phyloP scores from a whole-genome alignment of 75 land plant genomes.

The Larix kaempferi region DNA sequence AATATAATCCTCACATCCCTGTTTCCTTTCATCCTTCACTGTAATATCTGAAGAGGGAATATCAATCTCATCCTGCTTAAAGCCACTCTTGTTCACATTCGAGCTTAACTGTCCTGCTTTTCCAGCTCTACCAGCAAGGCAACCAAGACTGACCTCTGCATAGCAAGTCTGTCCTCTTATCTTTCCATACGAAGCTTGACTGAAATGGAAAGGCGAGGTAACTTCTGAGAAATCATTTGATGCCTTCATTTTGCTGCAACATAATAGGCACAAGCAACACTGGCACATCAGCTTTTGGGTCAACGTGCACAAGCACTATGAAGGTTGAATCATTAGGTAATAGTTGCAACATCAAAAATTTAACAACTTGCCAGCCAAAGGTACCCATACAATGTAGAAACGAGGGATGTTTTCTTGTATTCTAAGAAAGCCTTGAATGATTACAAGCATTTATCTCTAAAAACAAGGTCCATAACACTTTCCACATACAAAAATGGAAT shows the following conservation, averaged over 20 bases:
- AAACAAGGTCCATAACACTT: background rate
- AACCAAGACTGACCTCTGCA: slow-evolving; percentile 77
- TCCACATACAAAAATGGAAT: background rate
- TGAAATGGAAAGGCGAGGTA: slow-evolving; percentile 37
- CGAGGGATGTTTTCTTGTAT: no score
- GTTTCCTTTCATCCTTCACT: slow-evolving; percentile 20
- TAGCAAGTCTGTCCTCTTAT: slow-evolving; percentile 58
- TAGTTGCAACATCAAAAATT: background rate
- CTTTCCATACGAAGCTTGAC: slow-evolving; percentile 41
- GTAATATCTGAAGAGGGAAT: background rate
- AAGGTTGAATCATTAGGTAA: background rate
- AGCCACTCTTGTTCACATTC: slow-evolving; percentile 13
- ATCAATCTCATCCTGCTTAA: slow-evolving; percentile 22
- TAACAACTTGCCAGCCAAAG: no score
- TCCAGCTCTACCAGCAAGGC: slow-evolving; percentile 14
- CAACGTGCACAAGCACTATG: background rate
- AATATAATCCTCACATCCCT: slow-evolving; percentile 22
- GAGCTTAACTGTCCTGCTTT: slow-evolving; percentile 16
- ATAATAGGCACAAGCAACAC: slow-evolving; percentile 7
- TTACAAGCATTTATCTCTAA: background rate
- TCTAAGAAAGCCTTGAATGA: no score
- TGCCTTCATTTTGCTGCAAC: slow-evolving; percentile 43
- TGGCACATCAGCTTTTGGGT: background rate
- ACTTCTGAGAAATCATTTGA: slow-evolving; percentile 37
- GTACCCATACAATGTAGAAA: no score